Base-by-base conservation (phyloP, 768 basidiomycete genomes). In the Boletus eberwhitei region DNA sequence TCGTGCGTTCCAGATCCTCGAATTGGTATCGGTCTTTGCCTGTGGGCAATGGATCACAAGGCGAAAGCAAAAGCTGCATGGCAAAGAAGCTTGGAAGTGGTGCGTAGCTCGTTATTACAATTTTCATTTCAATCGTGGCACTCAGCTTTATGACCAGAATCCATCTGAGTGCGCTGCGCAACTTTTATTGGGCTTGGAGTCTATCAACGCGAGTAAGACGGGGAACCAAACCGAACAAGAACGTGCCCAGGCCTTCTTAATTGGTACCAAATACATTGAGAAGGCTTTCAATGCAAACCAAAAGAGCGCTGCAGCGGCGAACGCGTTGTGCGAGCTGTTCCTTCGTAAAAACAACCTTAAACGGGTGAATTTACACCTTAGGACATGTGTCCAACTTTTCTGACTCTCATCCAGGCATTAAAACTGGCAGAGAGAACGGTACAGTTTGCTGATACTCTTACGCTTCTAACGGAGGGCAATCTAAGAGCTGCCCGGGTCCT, bases 371-470 rank as follows among this genome's bases (percentile, higher is more conserved):
- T 77, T 68, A 5, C 14, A 12, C n/a, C 37, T 19, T 45, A 8
- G 16, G 11, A 8, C 14, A 39, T 2, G 26, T 17, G 8, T 35
- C 11, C 44, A 11, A 24, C 7, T 16, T 40, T 46, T 29, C 37
- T 56, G 46, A 48, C 48, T 22, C 21, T 26, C 31, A 5, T 5
- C 39, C 45, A 93, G 86, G 92, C 93, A 0, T 70, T 96, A 41
- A 99, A 98, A 75, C 76, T 98, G 19, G 94, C 93, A 22, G 97
- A 98, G 64, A 83, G 94, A 48, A 88, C 94, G 0, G 86, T 98
- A 38, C 94, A 98, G 66, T 97, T 90, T 64, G 89, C 95, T 0
- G 96, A 98, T 63, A 93, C 90, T 0, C 76, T 92, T 32, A 79
- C 90, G 0, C 75, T 96, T 16, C 78, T 95, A 29, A 88, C 90